phyloP scores from a whole-genome alignment of 345 rosid species.

The Excoecaria agallocha region DNA sequence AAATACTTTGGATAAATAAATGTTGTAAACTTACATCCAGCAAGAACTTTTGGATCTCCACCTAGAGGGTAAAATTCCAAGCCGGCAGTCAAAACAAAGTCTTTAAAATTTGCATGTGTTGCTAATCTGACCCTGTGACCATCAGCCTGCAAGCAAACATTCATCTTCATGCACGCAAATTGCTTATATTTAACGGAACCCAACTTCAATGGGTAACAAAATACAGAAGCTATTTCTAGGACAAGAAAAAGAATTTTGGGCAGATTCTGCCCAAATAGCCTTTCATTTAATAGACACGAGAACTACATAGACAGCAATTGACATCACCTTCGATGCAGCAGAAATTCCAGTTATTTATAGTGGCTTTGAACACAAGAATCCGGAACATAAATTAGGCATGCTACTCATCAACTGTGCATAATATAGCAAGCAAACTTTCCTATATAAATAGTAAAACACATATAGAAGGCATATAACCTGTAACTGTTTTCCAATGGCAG shows the following conservation, averaged over 20 bases:
- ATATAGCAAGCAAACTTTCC: neutral
- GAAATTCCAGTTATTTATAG: neutral
- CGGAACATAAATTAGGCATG: neutral
- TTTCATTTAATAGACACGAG: neutral
- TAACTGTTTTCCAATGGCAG: constrained; percentile 54
- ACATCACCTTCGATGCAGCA: neutral
- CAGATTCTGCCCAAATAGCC: neutral
- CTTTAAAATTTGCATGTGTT: constrained; percentile 32
- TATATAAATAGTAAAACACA: neutral
- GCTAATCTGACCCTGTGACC: constrained; percentile 37
- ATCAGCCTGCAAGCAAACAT: constrained; percentile 28
- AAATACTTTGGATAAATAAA: neutral
- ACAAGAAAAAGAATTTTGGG: neutral
- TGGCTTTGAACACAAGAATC: neutral
- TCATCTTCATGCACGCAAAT: constrained; percentile 2
- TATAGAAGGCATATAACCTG: constrained; percentile 33
- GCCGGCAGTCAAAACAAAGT: constrained; percentile 32
- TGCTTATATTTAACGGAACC: constrained; percentile 3
- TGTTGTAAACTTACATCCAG: constrained; percentile 26
- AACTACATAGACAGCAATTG: neutral
- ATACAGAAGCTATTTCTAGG: neutral
- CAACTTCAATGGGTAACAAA: neutral
- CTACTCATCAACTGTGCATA: neutral
- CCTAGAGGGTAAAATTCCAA: constrained; percentile 36
- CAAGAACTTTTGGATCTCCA: constrained; percentile 35